Base-by-base conservation (phyloP, 352 stramenopile species). In the Blastocystis sp. region DNA sequence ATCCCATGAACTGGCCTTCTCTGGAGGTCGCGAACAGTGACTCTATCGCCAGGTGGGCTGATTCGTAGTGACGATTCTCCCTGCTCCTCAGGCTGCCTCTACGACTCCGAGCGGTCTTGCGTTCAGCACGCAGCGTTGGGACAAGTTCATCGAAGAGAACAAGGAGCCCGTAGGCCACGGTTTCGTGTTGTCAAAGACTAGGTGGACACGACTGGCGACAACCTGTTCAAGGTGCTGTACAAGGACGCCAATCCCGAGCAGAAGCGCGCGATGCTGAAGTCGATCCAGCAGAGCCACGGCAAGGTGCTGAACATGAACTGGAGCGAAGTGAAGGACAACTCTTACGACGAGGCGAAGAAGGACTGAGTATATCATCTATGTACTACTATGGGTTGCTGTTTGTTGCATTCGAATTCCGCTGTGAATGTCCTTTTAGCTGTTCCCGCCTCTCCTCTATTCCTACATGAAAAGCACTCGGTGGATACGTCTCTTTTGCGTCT, bases 241-340 rank as follows among this genome's bases (percentile, higher is more conserved):
- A 60, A 88, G n/a, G 78, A 70, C n/a, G 78, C 78, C 0, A 79
- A 69, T 3, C 64, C 42, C 52, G 78, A 88, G 2, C 64, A 76
- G 38, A 9, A 65, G 52, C 64, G 68, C 19, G 78, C 78, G 34
- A 88, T 88, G 78, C 63, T 88, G 48, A 88, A 88, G 17, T 79
- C 64, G 21, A 24, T 88, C 28, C 78, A 88, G 68, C 64, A 76
- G 68, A 88, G 78, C 68, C 28, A 79, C n/a, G 78, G 78, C 43
- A 88, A 60, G n/a, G 48, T 42, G 28, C 48, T 88, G 34, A 79
- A 76, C 43, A 88, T 79, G 68, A 88, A 88, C 28, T 88, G 78
- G 78, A 65, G 78, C 24, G 78, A 88, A 60, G 68, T 88, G 59
- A 88, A 88, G 68, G 78, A 88, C 54, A 88, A 88, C 24, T 69